Evolutionary conservation across 495 filamentous ascomycete species (phyloP).

Genomic region (Paragyromitra xinjiangensis): DNA sequence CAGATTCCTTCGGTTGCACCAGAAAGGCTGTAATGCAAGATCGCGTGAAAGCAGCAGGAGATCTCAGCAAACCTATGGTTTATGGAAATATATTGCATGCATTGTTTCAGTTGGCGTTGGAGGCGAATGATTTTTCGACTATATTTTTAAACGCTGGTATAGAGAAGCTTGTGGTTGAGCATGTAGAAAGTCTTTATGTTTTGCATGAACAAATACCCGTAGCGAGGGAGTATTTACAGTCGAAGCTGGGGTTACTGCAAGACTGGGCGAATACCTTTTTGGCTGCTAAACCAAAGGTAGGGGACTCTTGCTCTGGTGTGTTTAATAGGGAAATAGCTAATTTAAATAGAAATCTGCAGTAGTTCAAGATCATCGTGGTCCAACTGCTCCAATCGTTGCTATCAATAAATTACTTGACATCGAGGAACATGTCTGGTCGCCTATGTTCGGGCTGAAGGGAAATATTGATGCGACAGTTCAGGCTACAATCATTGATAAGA

Average conservation of each 20-base stretch:
- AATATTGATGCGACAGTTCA: constrained; percentile 99
- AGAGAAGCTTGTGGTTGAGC: constrained; percentile 69
- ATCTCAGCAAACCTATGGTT: constrained; percentile 76
- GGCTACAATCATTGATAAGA: constrained; percentile 76
- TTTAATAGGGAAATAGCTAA: constrained; percentile 44
- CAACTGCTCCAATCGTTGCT: constrained; percentile 74
- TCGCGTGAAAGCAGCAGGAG: constrained; percentile 84
- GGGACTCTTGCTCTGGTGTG: constrained; percentile 42
- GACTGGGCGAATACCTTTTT: constrained; percentile 87
- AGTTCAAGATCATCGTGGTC: constrained; percentile 80
- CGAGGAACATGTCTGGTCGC: constrained; percentile 97
- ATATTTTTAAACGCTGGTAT: constrained; percentile 71
- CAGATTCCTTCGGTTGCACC: constrained; percentile 88
- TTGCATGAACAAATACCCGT: constrained; percentile 76
- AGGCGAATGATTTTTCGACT: constrained; percentile 81
- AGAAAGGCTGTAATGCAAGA: constrained; percentile 92
- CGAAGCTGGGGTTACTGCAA: constrained; percentile 79
- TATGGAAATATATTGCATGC: constrained; percentile 95
- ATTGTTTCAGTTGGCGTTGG: constrained; percentile 88
- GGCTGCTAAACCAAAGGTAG: constrained; percentile 73
- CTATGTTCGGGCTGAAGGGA: constrained; percentile 94
- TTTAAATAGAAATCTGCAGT: constrained; percentile 68
- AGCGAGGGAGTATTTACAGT: constrained; percentile 77
- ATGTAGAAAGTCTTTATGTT: constrained; percentile 85
- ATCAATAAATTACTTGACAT: constrained; percentile 94